phyloP scores from a whole-genome alignment of 2,329 filamentous ascomycete genomes.

The Pseudopyricularia cyperi region DNA sequence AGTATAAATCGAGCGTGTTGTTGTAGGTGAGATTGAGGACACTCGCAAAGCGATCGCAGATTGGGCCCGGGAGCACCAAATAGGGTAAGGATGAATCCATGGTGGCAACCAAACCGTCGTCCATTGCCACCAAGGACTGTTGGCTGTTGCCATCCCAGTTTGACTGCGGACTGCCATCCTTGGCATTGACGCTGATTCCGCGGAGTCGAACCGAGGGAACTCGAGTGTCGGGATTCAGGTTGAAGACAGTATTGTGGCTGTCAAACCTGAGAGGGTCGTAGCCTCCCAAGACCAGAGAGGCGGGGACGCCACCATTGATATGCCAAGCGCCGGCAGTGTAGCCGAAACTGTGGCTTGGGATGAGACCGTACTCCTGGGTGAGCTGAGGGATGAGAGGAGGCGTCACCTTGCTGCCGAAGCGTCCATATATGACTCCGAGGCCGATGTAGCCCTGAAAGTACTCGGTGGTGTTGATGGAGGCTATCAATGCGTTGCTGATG shows the following conservation, averaged over 20 bases:
- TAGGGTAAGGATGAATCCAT: constrained; percentile 54
- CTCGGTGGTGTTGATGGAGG: constrained; percentile 40
- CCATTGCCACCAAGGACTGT: constrained; percentile 27
- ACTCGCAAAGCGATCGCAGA: constrained; percentile 52
- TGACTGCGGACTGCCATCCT: constrained; percentile 16
- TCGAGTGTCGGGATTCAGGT: constrained; percentile 37
- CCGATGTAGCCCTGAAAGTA: constrained; percentile 43
- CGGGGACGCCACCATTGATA: constrained; percentile 24
- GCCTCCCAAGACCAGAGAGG: constrained; percentile 55
- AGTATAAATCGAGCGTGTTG: constrained; percentile 48
- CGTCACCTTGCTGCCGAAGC: constrained; percentile 34
- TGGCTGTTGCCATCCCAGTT: constrained; percentile 25
- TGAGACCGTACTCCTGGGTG: constrained; percentile 42
- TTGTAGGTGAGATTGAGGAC: constrained; percentile 55
- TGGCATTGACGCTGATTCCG: constrained; percentile 32
- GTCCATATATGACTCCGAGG: constrained; percentile 39
- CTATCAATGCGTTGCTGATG: constrained; percentile 33
- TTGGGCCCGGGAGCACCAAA: constrained; percentile 44
- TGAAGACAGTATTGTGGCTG: constrained; percentile 47
- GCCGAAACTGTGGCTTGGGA: constrained; percentile 62
- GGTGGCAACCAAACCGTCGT: constrained; percentile 33
- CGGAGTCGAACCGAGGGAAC: constrained; percentile 47
- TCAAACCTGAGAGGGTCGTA: constrained; percentile 52
- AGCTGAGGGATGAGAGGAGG: constrained; percentile 41
- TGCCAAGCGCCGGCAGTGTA: constrained; percentile 68